Conservation (phyloP, 2,329 filamentous ascomycete species). For the Coniochaeta sp. region DNA sequence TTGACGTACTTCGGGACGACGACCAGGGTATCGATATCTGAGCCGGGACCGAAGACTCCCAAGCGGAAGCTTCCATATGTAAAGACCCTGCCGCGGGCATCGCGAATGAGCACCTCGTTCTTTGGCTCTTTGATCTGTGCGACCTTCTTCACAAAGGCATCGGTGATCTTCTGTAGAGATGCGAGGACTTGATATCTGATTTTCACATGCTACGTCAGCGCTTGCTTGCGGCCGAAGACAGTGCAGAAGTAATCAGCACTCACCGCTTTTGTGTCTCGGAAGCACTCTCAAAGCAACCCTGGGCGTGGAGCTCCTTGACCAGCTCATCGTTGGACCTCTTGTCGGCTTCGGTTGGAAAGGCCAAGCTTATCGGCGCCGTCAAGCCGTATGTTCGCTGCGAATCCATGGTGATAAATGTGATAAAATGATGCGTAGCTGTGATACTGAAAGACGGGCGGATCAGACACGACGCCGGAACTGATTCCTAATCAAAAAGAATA, state of each 20-base stretch:
- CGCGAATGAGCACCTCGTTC: slow-evolving; percentile 69
- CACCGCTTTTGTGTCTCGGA: slow-evolving; percentile 80
- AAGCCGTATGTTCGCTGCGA: slow-evolving; percentile 43
- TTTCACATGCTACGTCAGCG: not conserved
- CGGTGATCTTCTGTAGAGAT: slow-evolving; percentile 69
- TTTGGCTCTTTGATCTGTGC: slow-evolving; percentile 64
- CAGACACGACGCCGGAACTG: not conserved
- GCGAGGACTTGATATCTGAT: slow-evolving; percentile 62
- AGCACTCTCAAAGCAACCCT: slow-evolving; percentile 85
- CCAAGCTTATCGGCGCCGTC: slow-evolving; percentile 74
- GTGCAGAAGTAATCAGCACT: slow-evolving; percentile 6
- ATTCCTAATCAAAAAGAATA: not conserved
- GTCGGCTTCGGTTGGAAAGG: slow-evolving; percentile 70
- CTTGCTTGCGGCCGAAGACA: not conserved
- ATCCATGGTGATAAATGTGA: not conserved
- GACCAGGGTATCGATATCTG: slow-evolving; percentile 95
- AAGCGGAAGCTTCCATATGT: slow-evolving; percentile 94
- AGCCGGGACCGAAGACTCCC: slow-evolving; percentile 89
- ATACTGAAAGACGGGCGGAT: not conserved
- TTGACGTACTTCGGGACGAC: slow-evolving; percentile 85
- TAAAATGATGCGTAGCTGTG: not conserved
- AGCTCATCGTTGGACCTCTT: slow-evolving; percentile 70
- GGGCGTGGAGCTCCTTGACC: slow-evolving; percentile 73
- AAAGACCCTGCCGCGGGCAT: slow-evolving; percentile 86
- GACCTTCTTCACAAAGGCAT: slow-evolving; percentile 81